Evolutionary conservation across 805 yeast species (phyloP), one percentile per base, ranked within the genome.

Genomic region (Yarrowia yakushimensis): DNA sequence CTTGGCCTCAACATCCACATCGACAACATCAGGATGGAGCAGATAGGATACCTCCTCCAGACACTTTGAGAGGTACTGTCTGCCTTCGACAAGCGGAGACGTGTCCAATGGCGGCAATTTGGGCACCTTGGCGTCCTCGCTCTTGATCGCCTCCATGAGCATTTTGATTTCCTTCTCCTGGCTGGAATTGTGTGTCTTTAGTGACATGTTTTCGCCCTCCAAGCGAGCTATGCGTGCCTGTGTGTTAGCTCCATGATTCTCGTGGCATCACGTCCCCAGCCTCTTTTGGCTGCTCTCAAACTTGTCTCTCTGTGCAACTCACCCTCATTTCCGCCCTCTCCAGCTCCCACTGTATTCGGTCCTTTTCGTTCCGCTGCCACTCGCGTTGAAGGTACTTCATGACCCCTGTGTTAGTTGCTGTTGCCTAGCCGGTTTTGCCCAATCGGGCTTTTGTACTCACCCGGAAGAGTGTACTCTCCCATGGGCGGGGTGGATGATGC

Each of bases 331-430:
- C 87, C 18, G 84, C 82, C 36, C 80, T 75, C 68, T 84, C 87
- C 59, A 83, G 73, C 64, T 81, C 85, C 85, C 86, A 84, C 45
- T 80, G 80, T 60, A 84, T 81, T 57, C 85, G 74, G 66, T 82
- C 84, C 62, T 83, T 79, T 69, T 85, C 88, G 69, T 81, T 82
- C 64, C 78, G 79, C 61, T 85, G 83, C 79, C 84, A 84, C 67
- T 85, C 87, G 23, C 81, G 74, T 69, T 85, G 88, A 68, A 85
- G 76, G 65, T 81, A 85, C 68, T 82, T 81, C 83, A 85, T 82
- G 31, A 85, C 84, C 57, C 88, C 87, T 43, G 78, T 77, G 39
- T 59, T 59, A 28, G 64, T 63, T 15, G 37, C 13, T n/a, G 13
- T n/a, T n/a, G n/a, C n/a, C n/a, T n/a, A n/a, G n/a, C n/a, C n/a